Percentiles rank a stretch among this genome's conserved stretches.
These are phyloP conservation scores for Paraphaeosphaeria minitans DNA, from an alignment of 2,329 filamentous ascomycete species.

Conservation along the genomic window DNA sequence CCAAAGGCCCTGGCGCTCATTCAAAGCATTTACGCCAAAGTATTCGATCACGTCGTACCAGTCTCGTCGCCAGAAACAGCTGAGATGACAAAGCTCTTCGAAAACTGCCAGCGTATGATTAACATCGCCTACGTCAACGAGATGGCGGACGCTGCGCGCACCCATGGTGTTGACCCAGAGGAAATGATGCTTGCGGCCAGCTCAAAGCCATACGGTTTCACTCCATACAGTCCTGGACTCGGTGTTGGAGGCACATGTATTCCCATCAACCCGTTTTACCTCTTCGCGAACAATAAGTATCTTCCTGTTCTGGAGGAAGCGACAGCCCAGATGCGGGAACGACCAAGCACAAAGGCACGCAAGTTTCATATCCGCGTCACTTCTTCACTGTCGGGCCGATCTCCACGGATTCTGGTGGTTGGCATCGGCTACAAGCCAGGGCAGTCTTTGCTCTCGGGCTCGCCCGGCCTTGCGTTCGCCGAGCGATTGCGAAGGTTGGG, in stretches of 20 bases:
- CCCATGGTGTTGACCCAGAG: conserved; percentile 54
- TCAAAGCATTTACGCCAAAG: conserved; percentile 51
- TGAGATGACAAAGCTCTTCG: conserved; percentile 64
- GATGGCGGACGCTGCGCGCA: conserved; percentile 58
- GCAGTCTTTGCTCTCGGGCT: background rate
- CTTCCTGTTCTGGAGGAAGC: conserved; percentile 7
- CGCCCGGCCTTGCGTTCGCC: conserved; percentile 6
- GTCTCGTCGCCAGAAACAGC: conserved; percentile 60
- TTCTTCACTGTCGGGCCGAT: background rate
- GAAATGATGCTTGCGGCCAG: conserved; percentile 57
- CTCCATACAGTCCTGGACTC: conserved; percentile 53
- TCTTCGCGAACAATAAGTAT: conserved; percentile 9
- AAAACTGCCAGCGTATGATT: conserved; percentile 63
- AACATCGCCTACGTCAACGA: conserved; percentile 62
- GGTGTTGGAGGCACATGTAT: conserved; percentile 63
- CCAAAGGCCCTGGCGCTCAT: conserved; percentile 51
- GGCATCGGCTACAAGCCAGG: conserved; percentile 9
- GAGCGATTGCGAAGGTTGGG: background rate
- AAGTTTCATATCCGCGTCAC: background rate
- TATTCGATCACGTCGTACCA: conserved; percentile 55
- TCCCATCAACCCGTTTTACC: conserved; percentile 56
- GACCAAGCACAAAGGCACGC: conserved; percentile 1
- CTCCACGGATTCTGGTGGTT: conserved; percentile 7
- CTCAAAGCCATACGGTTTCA: conserved; percentile 58
- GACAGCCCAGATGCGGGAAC: conserved; percentile 5